Base-by-base conservation (phyloP, 164 flowering plant genomes). In the Vitis rotundifolia region DNA sequence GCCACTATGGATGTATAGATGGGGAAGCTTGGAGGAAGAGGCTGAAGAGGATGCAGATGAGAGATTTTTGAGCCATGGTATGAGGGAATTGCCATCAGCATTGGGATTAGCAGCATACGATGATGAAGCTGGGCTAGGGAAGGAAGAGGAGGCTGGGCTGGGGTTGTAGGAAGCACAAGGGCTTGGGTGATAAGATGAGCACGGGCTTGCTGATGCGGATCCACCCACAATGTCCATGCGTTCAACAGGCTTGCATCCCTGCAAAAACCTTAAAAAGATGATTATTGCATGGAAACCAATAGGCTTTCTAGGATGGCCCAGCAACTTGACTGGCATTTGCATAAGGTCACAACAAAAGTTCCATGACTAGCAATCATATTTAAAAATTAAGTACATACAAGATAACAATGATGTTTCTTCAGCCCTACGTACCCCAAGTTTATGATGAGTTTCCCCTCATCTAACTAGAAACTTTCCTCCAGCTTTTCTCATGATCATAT, bases 61-160 rank as follows among this genome's bases (percentile, higher is more conserved):
- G 16, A 93, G 88, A 76, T 91, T 90, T 77, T 91, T 91, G 5
- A 93, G 91, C 99, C 98, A 95, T 29, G 99, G 99, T 28, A 95
- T 90, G 62, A 95, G 93, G 50, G 94, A 95, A 71, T 77, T 89
- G 16, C 86, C 87, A 69, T 91, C 92, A 14, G 80, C 73, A 73
- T 78, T 86, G 19, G 76, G 73, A 62, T 85, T 85, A 11, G 76
- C 77, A 55, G 79, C 63, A 64, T 77, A 80, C 8, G 70, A 73
- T 44, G 88, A 83, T 69, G 87, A 78, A 48, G 72, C 79, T 2
- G 91, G 89, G 82, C 96, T 90, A 1, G 91, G 89, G 71, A 89
- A 88, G 68, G 94, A 91, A 55, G 98, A 91, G 28, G 97, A 85
- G 18, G 73, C 85, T 1, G 92, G 79, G 56, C 83, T 87, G 5